A percentile compares a stretch with the other conserved stretches of the same genome.
Evolutionary conservation across 306 rosid genomes (phyloP).

Genomic region (cucumber (Cucumis sativus)): Cucumber_9930_V3 NC_026659.2:27552001-27552500

Average conservation of each 20-base stretch:
- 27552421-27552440: neutral
- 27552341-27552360: conserved; percentile 95
- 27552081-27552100: conserved; percentile 75
- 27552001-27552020: conserved; percentile 96
- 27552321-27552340: conserved; percentile 61
- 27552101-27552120: neutral
- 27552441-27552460: neutral
- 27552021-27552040: conserved; percentile 96
- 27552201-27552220: neutral
- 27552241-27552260: neutral
- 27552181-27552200: no score
- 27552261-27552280: neutral
- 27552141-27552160: neutral
- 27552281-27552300: neutral
- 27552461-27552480: conserved; percentile 1
- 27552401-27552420: neutral
- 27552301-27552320: neutral
- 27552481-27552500: conserved; percentile 91
- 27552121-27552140: neutral
- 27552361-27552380: conserved; percentile 95
- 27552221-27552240: neutral
- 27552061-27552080: conserved; percentile 86
- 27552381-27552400: conserved; percentile 62
- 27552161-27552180: neutral
- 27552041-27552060: conserved; percentile 98